These are phyloP conservation scores for Lachancea waltii DNA, from an alignment of 805 yeast genomes.

Conservation along the genomic window DNA sequence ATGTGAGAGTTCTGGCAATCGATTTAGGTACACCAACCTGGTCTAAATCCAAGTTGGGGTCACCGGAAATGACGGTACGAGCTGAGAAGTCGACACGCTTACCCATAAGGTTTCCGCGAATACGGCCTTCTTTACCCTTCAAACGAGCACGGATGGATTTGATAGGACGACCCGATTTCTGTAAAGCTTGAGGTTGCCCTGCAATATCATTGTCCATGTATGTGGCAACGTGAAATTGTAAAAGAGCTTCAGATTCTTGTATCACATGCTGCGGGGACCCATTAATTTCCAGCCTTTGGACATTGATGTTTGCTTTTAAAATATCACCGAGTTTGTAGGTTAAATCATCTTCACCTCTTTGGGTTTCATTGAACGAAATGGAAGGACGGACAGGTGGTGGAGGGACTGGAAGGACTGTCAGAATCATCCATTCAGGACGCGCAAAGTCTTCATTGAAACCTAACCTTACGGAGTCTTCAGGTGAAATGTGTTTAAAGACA, in stretches of 20 bases:
- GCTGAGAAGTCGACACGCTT: conserved; percentile 99
- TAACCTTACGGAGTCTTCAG: conserved; percentile 70
- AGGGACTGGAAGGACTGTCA: conserved; percentile 97
- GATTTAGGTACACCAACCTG: conserved; percentile 99
- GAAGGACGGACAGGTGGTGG: conserved; percentile 99
- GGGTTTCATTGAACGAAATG: conserved; percentile 95
- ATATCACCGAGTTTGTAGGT: conserved; percentile 97
- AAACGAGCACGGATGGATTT: conserved; percentile 98
- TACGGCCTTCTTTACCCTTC: conserved; percentile 98
- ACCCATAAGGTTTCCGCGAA: conserved; percentile 98
- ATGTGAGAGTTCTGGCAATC: conserved; percentile 90
- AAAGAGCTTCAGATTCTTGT: conserved; percentile 88
- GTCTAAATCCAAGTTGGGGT: conserved; percentile 93
- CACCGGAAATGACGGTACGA: conserved; percentile 98
- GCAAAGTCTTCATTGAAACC: conserved; percentile 96
- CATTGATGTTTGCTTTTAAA: conserved; percentile 91
- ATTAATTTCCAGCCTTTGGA: conserved; percentile 95
- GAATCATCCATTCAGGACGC: conserved; percentile 97
- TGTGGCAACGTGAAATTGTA: conserved; percentile 97
- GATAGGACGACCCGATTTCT: conserved; percentile 97
- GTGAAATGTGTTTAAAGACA: conserved; percentile 84
- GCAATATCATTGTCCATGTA: conserved; percentile 99
- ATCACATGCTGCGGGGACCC: conserved; percentile 99
- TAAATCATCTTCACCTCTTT: conserved; percentile 98
- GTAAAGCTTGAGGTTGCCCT: conserved; percentile 98